Evolutionary conservation across 768 basidiomycete genomes (phyloP).

Genomic region (Phallus indusiatus): DNA sequence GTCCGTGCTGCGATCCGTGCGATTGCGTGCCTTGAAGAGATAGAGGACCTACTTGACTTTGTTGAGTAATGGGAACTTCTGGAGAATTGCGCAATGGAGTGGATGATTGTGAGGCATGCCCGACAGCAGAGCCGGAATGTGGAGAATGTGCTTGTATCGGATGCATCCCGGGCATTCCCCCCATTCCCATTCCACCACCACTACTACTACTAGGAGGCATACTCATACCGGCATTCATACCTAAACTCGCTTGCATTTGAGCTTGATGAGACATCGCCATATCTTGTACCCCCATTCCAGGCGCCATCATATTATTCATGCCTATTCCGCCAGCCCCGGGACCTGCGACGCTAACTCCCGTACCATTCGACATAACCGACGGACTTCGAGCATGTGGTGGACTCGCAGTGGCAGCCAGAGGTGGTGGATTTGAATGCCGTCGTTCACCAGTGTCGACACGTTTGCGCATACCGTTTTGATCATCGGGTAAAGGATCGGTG

Average conservation of each 20-base stretch:
- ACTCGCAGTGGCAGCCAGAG: conserved; percentile 12
- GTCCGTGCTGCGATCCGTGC: neutral
- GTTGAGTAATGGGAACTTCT: neutral
- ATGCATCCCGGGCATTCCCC: neutral
- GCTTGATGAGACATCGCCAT: neutral
- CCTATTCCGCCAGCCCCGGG: neutral
- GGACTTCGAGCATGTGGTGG: conserved; percentile 23
- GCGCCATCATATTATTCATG: neutral
- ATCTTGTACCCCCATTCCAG: neutral
- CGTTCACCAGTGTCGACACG: conserved; percentile 61
- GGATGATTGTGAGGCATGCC: neutral
- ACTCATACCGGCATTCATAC: too few species aligned
- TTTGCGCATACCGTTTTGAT: conserved; percentile 36
- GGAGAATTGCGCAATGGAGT: conserved; percentile 2
- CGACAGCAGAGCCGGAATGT: neutral
- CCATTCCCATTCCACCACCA: neutral
- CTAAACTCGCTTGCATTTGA: neutral
- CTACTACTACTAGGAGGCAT: too few species aligned
- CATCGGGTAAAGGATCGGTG: conserved; percentile 35
- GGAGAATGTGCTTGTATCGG: neutral
- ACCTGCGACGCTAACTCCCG: conserved; percentile 19
- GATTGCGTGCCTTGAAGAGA: neutral
- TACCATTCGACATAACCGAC: conserved; percentile 23
- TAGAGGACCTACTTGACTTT: neutral
- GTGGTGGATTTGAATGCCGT: conserved; percentile 31